phyloP scores from a whole-genome alignment of 148 eudicot genomes.

The Camellia sinensis region DNA sequence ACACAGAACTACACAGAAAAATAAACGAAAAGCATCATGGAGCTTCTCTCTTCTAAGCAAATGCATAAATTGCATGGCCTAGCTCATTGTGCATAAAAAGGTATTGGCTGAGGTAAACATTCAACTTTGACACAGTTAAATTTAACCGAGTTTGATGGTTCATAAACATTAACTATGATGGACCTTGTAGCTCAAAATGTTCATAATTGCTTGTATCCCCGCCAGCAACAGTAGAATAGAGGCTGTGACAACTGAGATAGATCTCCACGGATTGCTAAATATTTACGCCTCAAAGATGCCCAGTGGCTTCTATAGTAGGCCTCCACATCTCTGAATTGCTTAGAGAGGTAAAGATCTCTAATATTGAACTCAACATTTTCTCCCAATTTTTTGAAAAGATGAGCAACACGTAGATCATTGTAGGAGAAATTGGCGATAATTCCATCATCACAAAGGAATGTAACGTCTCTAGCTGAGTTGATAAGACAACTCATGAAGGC shows the following conservation, averaged over 20 bases:
- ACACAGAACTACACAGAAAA: too few relatives aligned
- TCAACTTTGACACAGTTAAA: too few relatives aligned
- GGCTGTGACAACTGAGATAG: background rate
- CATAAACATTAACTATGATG: background rate
- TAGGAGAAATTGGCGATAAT: background rate
- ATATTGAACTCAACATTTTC: background rate
- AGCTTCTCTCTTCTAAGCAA: too few relatives aligned
- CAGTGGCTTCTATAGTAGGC: background rate
- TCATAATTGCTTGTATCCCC: background rate
- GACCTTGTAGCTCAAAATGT: background rate
- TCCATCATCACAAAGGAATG: background rate
- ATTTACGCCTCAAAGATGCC: background rate
- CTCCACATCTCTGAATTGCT: background rate
- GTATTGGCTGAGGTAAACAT: too few relatives aligned
- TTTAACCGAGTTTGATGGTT: too few relatives aligned
- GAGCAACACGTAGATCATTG: background rate
- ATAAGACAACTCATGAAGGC: slow-evolving; percentile 4
- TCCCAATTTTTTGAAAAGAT: background rate
- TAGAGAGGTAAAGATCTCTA: background rate
- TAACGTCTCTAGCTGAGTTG: background rate
- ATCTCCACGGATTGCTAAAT: background rate
- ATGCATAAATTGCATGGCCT: too few relatives aligned
- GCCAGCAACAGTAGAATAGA: background rate
- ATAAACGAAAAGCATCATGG: too few relatives aligned
- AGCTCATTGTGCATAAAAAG: too few relatives aligned